phyloP scores from a whole-genome alignment of 2,329 filamentous ascomycete genomes.

The Trichoderma koningiopsis region DNA sequence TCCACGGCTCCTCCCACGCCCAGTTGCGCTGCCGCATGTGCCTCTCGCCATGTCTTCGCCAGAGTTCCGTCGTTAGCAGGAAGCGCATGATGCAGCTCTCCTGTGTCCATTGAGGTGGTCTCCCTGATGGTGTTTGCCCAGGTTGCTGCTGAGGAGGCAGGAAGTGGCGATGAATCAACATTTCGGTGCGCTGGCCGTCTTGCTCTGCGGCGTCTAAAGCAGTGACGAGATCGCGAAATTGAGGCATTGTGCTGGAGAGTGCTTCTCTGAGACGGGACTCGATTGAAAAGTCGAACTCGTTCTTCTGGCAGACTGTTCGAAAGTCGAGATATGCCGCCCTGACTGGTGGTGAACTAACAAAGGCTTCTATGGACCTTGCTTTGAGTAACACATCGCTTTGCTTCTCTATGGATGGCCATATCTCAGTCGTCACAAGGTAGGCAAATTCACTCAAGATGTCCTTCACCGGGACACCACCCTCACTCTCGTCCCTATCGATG shows the following conservation, averaged over 20 bases:
- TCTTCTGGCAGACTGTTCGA: not conserved
- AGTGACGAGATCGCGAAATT: constrained; percentile 1
- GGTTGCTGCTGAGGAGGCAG: not conserved
- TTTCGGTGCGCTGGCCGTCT: not conserved
- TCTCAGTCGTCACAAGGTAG: constrained; percentile 23
- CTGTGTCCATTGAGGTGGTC: not conserved
- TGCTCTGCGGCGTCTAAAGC: not conserved
- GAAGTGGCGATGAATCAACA: not conserved
- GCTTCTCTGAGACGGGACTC: not conserved
- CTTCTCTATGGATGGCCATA: constrained; percentile 9
- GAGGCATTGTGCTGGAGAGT: not conserved
- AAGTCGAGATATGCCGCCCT: constrained; percentile 32
- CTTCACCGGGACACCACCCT: constrained; percentile 17
- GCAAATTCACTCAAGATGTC: constrained; percentile 31
- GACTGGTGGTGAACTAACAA: constrained; percentile 34
- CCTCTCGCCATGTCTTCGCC: constrained; percentile 28
- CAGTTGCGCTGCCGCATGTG: constrained; percentile 32
- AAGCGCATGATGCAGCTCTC: constrained; percentile 30
- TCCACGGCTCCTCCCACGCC: constrained; percentile 28
- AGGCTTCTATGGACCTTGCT: constrained; percentile 30
- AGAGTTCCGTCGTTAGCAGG: constrained; percentile 33
- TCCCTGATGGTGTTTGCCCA: not conserved
- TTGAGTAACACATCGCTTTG: constrained; percentile 26
- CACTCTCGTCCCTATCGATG: constrained; percentile 20
- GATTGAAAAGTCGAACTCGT: not conserved